Evolutionary conservation across 208 protist species (phyloP).

Genomic region (Entamoeba dispar): DNA sequence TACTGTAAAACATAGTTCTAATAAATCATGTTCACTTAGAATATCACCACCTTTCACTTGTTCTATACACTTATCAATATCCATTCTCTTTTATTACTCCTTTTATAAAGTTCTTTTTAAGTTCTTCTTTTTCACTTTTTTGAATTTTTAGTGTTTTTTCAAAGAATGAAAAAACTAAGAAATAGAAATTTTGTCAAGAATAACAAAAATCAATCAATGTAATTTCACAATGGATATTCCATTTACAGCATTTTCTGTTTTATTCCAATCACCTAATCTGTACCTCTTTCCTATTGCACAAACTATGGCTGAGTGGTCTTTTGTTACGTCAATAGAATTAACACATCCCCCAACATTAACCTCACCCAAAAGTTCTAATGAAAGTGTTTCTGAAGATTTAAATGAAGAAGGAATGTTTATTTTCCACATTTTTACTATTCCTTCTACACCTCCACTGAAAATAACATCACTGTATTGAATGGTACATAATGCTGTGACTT

Average conservation of each 20-base stretch:
- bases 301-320: background rate
- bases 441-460: background rate
- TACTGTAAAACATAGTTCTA: background rate
- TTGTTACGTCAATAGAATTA: background rate
- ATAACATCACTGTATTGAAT: background rate
- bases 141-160: background rate
- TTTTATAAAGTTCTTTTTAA: background rate
- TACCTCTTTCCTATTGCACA: background rate
- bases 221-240: background rate
- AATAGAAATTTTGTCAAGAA: too few relatives aligned
- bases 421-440: background rate
- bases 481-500: background rate
- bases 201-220: background rate
- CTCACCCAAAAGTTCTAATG: background rate
- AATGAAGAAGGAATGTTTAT: background rate
- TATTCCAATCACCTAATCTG: background rate
- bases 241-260: background rate
- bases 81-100: background rate
- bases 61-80: background rate
- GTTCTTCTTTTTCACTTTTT: background rate
- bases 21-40: background rate
- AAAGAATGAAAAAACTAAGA: too few relatives aligned
- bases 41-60: background rate
- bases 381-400: background rate
- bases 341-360: background rate